Evolutionary conservation across 306 rosid species (phyloP).

Genomic region (Prunus mira): DNA sequence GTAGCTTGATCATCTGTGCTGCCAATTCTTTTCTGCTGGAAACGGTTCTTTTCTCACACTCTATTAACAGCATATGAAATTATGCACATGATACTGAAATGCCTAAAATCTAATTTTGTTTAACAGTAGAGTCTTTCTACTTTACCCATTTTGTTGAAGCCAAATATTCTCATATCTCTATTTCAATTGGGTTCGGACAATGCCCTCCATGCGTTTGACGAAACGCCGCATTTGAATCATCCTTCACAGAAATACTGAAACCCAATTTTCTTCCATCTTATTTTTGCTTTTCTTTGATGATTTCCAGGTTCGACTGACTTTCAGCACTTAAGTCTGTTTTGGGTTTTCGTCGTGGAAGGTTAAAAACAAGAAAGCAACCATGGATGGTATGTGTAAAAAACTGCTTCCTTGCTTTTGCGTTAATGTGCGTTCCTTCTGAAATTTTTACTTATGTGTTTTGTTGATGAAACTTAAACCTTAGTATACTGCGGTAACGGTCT

Average conservation of each 20-base stretch:
- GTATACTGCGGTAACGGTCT: neutral
- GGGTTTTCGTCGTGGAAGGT: conserved; percentile 19
- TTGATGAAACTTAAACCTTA: neutral
- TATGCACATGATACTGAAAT: no score
- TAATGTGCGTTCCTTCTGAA: neutral
- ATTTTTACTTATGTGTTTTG: neutral
- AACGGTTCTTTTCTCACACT: no score
- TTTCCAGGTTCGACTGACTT: neutral
- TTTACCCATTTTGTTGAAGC: no score
- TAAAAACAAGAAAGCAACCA: conserved; percentile 32
- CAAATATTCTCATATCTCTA: no score
- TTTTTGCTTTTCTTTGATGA: neutral
- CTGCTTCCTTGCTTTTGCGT: neutral
- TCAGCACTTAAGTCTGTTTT: neutral
- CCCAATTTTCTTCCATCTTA: neutral
- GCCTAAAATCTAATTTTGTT: no score
- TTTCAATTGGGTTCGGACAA: neutral
- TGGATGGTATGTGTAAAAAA: conserved; percentile 56
- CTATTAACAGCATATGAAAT: no score
- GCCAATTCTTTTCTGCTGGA: no score
- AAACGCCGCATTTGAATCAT: conserved; percentile 11
- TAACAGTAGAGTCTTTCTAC: no score
- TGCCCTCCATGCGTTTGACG: conserved; percentile 6
- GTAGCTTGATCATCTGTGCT: no score
- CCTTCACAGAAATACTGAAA: neutral